Base-by-base conservation (phyloP, 768 basidiomycete genomes). In the Rhodosporidiobolus odoratus region DNA sequence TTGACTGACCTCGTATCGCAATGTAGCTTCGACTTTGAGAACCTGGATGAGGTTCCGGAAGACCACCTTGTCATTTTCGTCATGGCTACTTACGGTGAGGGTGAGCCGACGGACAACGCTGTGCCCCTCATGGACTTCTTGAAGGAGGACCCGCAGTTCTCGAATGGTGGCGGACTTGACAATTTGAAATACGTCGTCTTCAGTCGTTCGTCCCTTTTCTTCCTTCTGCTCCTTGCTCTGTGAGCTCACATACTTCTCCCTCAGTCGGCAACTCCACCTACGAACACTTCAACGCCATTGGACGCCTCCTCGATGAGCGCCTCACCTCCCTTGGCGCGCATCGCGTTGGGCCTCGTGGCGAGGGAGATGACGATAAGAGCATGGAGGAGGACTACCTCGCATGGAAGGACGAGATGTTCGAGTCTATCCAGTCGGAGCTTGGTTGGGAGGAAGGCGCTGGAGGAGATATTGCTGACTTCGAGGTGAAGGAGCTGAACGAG, bases 341-440 rank as follows among this genome's bases (percentile, higher is more conserved):
- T 63, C 87, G 92, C 62, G 89, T 98, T 43, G 93, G 93, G 52
- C 88, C 89, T 78, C 84, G 89, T 47, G 95, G 95, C 16, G 94
- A 98, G 80, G 95, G 95, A 73, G 96, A 99, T 78, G 95, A 99
- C 78, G 96, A 99, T 81, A 96, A 96, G 84, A 92, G 90, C 78
- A 97, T 99, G 94, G 95, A 99, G 80, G 95, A 99, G 82, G 95
- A 99, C 80, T 99, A 98, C 79, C 86, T 99, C 19, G 93, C 91
- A 76, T 99, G 95, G 95, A 99, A 98, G 80, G 95, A 99, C 78
- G 85, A 84, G 75, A 94, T 98, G 93, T 98, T 93, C 90, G 88
- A 89, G 25, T 86, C 87, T 8, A 91, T 98, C 70, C 84, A 92
- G n/a, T 79, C 83, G 65, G 85, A 85, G 30, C 85, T 97, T 85